A percentile compares a stretch with the other conserved stretches of the same genome.
Conservation (phyloP, 2,329 filamentous ascomycete genomes). For the Penicillium brevicompactum region DNA sequence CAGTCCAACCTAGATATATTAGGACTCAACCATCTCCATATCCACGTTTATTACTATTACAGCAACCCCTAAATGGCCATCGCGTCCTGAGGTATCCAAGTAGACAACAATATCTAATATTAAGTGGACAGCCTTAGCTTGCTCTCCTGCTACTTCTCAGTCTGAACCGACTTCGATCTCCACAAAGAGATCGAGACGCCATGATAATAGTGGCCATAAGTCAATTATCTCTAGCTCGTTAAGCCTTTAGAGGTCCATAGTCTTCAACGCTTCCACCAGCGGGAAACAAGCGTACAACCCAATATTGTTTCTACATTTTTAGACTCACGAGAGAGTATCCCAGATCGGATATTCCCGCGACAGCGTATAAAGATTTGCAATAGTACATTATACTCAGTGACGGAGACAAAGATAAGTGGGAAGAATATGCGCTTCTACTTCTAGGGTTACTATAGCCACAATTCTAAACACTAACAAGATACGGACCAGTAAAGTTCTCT, state of each 20-base stretch:
- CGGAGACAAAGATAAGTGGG: too few relatives aligned
- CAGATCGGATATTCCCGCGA: constrained; percentile 21
- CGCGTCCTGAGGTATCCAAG: constrained; percentile 19
- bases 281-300: constrained; percentile 17
- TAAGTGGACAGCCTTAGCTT: constrained; percentile 11
- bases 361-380: constrained; percentile 23
- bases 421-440: too few relatives aligned
- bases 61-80: constrained; percentile 20
- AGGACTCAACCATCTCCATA: constrained; percentile 1
- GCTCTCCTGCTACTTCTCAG: constrained; percentile 20
- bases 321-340: constrained; percentile 12
- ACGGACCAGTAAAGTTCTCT: too few relatives aligned
- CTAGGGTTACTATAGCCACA: too few relatives aligned
- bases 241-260: constrained; percentile 16
- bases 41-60: constrained; percentile 2
- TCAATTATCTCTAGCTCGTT: constrained; percentile 27
- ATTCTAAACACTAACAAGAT: too few relatives aligned
- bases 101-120: constrained; percentile 17
- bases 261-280: constrained; percentile 20
- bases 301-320: constrained; percentile 18
- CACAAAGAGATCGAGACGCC: too few relatives aligned
- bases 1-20: constrained; percentile 12
- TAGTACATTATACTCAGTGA: too few relatives aligned
- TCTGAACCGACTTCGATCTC: constrained; percentile 24
- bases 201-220: constrained; percentile 20